phyloP scores from a whole-genome alignment of 2,329 filamentous ascomycete genomes.

The Colletotrichum sp. region DNA sequence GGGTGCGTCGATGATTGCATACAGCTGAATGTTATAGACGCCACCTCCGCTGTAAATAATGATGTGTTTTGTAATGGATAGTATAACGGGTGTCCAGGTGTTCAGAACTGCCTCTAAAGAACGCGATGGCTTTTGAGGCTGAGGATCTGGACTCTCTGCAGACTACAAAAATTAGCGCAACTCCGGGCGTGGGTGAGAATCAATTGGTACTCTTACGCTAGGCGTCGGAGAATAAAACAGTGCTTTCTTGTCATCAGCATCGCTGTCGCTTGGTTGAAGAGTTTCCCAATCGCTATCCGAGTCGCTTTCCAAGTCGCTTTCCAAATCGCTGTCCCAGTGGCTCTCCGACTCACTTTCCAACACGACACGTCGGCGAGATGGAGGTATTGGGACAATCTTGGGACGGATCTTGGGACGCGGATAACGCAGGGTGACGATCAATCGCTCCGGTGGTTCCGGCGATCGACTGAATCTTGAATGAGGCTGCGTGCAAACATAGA shows the following conservation, averaged over 20 bases:
- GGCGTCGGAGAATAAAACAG: neutral
- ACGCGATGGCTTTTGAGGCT: neutral
- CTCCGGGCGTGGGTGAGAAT: neutral
- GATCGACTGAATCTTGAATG: neutral
- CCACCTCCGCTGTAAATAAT: neutral
- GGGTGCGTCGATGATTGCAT: neutral
- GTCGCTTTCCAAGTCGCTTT: neutral
- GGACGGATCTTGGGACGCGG: neutral
- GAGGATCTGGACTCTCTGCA: neutral
- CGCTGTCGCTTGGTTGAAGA: neutral
- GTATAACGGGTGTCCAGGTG: neutral
- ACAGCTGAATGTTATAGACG: neutral
- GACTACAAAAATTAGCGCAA: neutral
- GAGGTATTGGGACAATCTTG: neutral
- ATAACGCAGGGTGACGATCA: neutral
- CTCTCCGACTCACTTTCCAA: neutral
- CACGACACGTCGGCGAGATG: neutral
- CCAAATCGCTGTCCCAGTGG: neutral
- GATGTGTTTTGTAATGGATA: neutral
- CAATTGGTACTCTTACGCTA: neutral
- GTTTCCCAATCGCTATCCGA: neutral
- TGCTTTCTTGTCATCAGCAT: neutral
- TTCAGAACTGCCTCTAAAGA: neutral
- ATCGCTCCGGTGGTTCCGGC: neutral
- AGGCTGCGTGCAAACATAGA: neutral